phyloP scores from a whole-genome alignment of 1,284 basidiomycete genomes.

The Schizophyllum amplum region DNA sequence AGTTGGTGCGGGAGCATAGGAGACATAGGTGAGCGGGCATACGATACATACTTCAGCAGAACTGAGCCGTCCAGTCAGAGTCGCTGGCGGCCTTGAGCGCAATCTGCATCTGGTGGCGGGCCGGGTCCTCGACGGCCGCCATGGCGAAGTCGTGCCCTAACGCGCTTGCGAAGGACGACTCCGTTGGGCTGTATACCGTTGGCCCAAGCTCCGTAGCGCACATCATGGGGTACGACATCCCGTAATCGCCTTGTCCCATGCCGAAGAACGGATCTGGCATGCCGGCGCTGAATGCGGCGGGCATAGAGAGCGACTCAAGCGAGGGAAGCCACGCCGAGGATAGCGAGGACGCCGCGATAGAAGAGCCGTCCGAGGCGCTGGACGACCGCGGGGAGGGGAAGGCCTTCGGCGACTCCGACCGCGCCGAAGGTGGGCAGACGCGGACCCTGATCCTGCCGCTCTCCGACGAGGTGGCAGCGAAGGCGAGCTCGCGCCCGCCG shows the following conservation, averaged over 20 bases:
- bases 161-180: conserved; percentile 30
- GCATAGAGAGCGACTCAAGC: neutral
- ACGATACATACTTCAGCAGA: conserved; percentile 35
- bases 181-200: conserved; percentile 21
- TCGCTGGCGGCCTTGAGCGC: conserved; percentile 58
- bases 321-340: neutral
- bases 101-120: conserved; percentile 48
- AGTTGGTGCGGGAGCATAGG: conserved; percentile 5
- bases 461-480: conserved; percentile 53
- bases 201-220: conserved; percentile 3
- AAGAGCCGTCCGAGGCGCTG: neutral
- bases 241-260: conserved; percentile 28
- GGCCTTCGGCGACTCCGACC: conserved; percentile 29
- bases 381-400: conserved; percentile 19
- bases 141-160: conserved; percentile 27
- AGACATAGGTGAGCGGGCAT: conserved; percentile 9
- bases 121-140: conserved; percentile 22
- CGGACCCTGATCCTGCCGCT: conserved; percentile 67
- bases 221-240: conserved; percentile 21
- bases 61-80: conserved; percentile 66
- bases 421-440: conserved; percentile 53
- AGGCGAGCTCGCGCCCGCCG: conserved; percentile 60
- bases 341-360: neutral
- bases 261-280: conserved; percentile 8
- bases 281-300: neutral